These are phyloP conservation scores for Trichocomaceae sp. DNA, from an alignment of 2,329 filamentous ascomycete species.

Conservation along the genomic window DNA sequence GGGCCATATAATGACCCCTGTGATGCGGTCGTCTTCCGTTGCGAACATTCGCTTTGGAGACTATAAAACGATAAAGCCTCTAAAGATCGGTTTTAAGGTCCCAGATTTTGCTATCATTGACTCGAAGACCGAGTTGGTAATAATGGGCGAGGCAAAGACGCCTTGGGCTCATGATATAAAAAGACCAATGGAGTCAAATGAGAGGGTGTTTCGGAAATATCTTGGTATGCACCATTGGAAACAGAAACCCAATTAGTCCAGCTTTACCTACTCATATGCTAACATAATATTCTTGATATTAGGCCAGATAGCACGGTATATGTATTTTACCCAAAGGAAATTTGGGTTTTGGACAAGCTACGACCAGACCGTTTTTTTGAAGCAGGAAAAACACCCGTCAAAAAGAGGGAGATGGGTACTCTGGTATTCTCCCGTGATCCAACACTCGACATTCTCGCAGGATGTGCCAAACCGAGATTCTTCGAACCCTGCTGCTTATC, in stretches of 20 bases:
- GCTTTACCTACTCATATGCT: neutral
- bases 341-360: neutral
- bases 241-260: no score
- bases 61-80: neutral
- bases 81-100: no score
- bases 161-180: neutral
- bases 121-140: neutral
- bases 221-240: neutral
- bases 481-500: neutral
- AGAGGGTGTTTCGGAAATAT: neutral
- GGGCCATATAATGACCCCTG: neutral
- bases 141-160: neutral
- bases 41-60: constrained; percentile 1
- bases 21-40: neutral
- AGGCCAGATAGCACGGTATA: constrained; percentile 1
- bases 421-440: neutral
- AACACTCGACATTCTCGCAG: neutral
- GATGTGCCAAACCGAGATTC: neutral
- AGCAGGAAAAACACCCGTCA: neutral
- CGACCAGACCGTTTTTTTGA: neutral
- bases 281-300: neutral
- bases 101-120: neutral
- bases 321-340: neutral
- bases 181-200: neutral
- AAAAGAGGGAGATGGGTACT: neutral